A percentile compares a stretch with the other conserved stretches of the same genome.
phyloP scores from a whole-genome alignment of 2,329 filamentous ascomycete species.

The Alternaria sp. region DNA sequence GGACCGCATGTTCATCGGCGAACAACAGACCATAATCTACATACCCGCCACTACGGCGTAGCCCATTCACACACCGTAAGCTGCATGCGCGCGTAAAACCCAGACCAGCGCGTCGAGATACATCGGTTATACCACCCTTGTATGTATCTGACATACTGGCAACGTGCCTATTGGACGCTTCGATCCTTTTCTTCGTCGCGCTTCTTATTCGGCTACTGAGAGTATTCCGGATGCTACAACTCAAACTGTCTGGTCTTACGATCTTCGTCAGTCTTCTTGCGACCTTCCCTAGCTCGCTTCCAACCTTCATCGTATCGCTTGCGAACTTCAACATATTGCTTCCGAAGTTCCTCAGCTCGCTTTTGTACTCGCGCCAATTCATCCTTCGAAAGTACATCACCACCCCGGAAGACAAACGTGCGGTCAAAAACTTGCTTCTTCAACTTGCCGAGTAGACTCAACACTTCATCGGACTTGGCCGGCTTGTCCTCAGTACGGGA shows the following conservation, averaged over 20 bases:
- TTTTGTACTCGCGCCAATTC: not conserved
- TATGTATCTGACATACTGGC: not conserved
- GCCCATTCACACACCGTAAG: not conserved
- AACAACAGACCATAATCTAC: not conserved
- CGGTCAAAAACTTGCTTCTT: not conserved
- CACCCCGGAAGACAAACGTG: not conserved
- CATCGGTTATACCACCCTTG: not conserved
- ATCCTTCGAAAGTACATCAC: not conserved
- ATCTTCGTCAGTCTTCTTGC: not conserved
- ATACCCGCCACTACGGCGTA: not conserved
- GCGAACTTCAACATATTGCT: not conserved
- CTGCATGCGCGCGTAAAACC: not conserved
- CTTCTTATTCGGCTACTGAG: not conserved
- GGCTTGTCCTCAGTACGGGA: not conserved
- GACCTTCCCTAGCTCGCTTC: not conserved
- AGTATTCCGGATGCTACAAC: not conserved
- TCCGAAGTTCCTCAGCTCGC: not conserved
- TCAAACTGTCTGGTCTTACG: not conserved
- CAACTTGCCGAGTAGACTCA: accelerated
- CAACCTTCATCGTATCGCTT: not conserved
- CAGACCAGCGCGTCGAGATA: not conserved
- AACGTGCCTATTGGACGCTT: not conserved
- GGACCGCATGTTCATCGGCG: not conserved
- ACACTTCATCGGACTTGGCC: not conserved
- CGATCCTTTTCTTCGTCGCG: not conserved